Base-by-base conservation (phyloP, 176 grass and related monocot species). In the Oryza nivara region DNA sequence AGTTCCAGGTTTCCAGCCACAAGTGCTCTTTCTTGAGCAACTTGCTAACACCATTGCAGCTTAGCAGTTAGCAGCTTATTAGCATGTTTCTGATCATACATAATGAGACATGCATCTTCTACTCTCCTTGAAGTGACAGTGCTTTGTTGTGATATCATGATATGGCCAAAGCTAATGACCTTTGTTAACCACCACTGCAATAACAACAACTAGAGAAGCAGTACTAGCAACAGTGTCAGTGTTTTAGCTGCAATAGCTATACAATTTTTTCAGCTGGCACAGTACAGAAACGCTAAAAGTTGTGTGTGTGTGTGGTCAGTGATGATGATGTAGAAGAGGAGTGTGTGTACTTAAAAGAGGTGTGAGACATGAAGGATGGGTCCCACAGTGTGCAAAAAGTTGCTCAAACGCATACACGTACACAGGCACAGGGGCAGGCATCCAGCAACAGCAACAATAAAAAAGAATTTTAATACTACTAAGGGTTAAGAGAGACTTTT, bases 351-450 rank as follows among this genome's bases (percentile, higher is more conserved):
- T 74, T 65, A 51, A 79, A 41, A 14, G 68, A 48, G 76, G 68
- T 36, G 68, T 25, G 76, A 67, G 79, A 74, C 58, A 40, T 36
- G 73, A 43, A 40, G 19, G 26, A 45, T 56, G 77, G 84, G 84
- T 34, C 77, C 70, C 70, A 68, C 70, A 41, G 0, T 5, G 46
- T 20, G 70, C 43, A 67, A 68, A 85, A 80, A 80, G 44, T 54
- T 80, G 5, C n/a, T 43, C 32, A 63, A 69, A 68, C 60, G 56
- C 84, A 38, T 92, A 90, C 73, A 38, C 72, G 20, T 80, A 85
- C 38, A 48, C 32, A 64, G 75, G 25, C 84, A 88, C 45, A 51
- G 15, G 47, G 47, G 65, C 45, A 70, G 47, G 65, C 45, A 70
- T 74, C 70, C 65, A 28, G 71, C 60, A 43, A 58, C 71, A 80